Conservation (phyloP, 202 grass and related monocot genomes). For the Eragrostis tef region DNA sequence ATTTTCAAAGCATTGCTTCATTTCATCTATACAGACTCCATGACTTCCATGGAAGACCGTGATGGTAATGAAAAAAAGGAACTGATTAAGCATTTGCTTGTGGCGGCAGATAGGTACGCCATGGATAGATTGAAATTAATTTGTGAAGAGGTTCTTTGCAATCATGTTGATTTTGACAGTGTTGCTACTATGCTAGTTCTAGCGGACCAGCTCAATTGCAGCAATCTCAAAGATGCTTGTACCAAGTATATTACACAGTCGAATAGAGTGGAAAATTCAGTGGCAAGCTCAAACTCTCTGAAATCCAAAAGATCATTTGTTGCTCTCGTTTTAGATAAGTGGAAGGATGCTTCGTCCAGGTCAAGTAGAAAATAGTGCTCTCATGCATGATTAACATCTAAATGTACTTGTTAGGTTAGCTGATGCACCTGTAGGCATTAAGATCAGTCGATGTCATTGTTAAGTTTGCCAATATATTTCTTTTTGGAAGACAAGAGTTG, state of each 20-base stretch:
- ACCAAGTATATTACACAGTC: neutral
- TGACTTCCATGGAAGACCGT: neutral
- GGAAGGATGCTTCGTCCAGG: no score
- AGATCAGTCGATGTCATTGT: no score
- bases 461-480: no score
- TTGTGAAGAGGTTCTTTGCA: neutral
- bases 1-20: neutral
- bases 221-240: neutral
- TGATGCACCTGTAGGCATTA: no score
- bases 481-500: no score
- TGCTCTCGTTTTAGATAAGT: no score
- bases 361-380: no score
- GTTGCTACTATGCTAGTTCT: neutral
- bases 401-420: no score
- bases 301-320: no score
- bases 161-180: neutral
- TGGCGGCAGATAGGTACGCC: neutral
- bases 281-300: no score
- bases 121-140: neutral
- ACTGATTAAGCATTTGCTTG: neutral
- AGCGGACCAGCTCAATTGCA: neutral
- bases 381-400: no score
- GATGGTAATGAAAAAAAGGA: neutral
- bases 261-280: neutral
- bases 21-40: neutral